These are phyloP conservation scores for Cordyceps tenuipes DNA, from an alignment of 2,329 filamentous ascomycete genomes.

Conservation along the genomic window DNA sequence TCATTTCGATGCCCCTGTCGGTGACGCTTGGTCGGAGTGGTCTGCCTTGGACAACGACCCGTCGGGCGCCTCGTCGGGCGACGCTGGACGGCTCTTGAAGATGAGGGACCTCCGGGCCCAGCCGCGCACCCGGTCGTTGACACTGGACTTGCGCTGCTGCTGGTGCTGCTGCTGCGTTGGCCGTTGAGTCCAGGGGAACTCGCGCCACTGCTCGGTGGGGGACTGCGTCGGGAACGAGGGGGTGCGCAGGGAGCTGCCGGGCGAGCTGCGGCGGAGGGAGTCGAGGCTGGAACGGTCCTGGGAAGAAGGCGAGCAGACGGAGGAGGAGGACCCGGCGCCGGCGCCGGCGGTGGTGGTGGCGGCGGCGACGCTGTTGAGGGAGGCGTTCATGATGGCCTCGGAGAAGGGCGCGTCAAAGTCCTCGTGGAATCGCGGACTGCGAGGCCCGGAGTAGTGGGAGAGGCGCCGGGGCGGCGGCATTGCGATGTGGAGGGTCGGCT, in stretches of 20 bases:
- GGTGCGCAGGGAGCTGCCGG: constrained; percentile 2
- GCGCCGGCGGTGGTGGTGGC: constrained; percentile 16
- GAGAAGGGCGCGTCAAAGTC: constrained; percentile 32
- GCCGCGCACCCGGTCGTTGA: constrained; percentile 26
- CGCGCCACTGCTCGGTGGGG: constrained; percentile 17
- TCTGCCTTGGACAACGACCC: constrained; percentile 3
- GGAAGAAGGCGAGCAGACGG: constrained; percentile 16
- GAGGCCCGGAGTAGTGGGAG: constrained; percentile 11
- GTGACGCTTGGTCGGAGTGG: not conserved
- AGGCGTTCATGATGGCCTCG: constrained; percentile 25
- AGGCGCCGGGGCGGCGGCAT: constrained; percentile 8
- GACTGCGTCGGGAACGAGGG: constrained; percentile 10
- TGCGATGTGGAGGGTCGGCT: constrained; percentile 10
- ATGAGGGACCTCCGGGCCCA: constrained; percentile 28
- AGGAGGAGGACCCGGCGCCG: constrained; percentile 16
- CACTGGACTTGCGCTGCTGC: constrained; percentile 18
- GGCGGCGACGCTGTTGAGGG: constrained; percentile 21
- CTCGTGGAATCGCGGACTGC: constrained; percentile 28
- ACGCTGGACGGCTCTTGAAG: constrained; percentile 16
- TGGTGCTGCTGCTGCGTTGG: constrained; percentile 3
- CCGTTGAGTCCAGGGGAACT: constrained; percentile 22
- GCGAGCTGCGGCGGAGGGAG: constrained; percentile 14
- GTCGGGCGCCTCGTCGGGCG: constrained; percentile 16
- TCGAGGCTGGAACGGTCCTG: constrained; percentile 20
- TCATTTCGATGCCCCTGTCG: not conserved